Base-by-base conservation (phyloP, 208 protist genomes). In the Trypanosoma mega region DNA sequence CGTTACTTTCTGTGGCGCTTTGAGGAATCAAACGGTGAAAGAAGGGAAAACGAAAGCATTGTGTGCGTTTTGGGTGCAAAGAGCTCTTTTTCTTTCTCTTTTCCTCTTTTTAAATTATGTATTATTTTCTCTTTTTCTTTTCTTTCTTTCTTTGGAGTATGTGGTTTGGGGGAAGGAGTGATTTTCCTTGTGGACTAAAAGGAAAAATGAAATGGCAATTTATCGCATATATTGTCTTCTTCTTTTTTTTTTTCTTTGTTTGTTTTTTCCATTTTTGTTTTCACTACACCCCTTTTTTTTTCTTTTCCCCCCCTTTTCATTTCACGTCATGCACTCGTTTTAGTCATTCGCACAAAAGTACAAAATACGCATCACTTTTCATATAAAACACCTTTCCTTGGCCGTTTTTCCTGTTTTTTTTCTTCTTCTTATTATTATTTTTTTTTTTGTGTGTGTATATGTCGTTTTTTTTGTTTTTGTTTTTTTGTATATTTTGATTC, bases 241-340 rank as follows among this genome's bases (percentile, higher is more conserved):
- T 51, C 4, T 9, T 51, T 12, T 51, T 6, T 44, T 57, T 21
- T 57, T 8, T 24, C 18, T 24, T 26, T 44, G n/a, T 6, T 12
- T n/a, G 16, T 37, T 39, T 21, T 55, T 30, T 39, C 16, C 9
- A 31, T 48, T 33, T 48, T 20, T 50, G 34, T 51, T 51, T 27
- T 37, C 45, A 34, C 29, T 12, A 6, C 34, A 6, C 34, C 34
- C 34, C 9, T 46, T 48, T 33, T 48, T 20, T 50, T 50, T 51
- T 51, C 24, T 37, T 52, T 45, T 37, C 34, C 34, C 34, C 34
- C 34, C 34, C 34, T 12, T 12, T n/a, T n/a, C n/a, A 6, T 6
- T 6, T 12, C 34, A 6, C 34, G 34, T 39, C 34, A 39, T 39
- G 6, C 34, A 12, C 12, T n/a, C n/a, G n/a, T n/a, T n/a, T n/a